Conservation (phyloP, 2,329 filamentous ascomycete genomes). For the Aureobasidium sp. region DNA sequence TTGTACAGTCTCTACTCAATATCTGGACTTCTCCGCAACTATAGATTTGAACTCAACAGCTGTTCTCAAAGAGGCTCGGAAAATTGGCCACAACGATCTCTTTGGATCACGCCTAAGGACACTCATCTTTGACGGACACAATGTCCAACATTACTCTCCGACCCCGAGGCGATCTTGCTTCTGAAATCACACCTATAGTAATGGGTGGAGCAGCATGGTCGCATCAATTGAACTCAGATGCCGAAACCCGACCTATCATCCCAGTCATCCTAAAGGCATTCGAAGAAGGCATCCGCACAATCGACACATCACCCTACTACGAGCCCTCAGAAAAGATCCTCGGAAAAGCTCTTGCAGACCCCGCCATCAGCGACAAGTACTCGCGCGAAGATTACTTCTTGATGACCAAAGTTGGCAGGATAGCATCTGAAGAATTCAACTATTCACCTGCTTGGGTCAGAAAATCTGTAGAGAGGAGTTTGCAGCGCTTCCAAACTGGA, state of each 20-base stretch:
- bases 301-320: conserved; percentile 82
- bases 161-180: not conserved
- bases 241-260: conserved; percentile 56
- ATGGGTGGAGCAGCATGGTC: conserved; percentile 81
- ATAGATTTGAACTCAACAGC: not conserved
- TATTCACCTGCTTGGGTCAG: conserved; percentile 59
- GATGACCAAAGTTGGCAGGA: conserved; percentile 65
- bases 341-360: conserved; percentile 47
- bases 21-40: too few relatives aligned
- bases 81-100: too few relatives aligned
- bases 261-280: conserved; percentile 63
- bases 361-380: conserved; percentile 45
- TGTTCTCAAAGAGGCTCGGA: too few relatives aligned
- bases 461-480: conserved; percentile 54
- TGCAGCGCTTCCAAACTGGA: conserved; percentile 52
- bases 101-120: too few relatives aligned
- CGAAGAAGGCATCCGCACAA: conserved; percentile 58
- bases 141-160: not conserved
- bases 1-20: not conserved
- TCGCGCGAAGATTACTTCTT: conserved; percentile 53
- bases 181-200: conserved; percentile 60
- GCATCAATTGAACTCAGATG: conserved; percentile 64
- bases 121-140: not conserved
- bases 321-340: conserved; percentile 70
- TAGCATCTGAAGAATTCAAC: conserved; percentile 56